These are phyloP conservation scores for Nannochloropsis oceanica DNA, from an alignment of 108 stramenopile genomes.

Conservation along the genomic window DNA sequence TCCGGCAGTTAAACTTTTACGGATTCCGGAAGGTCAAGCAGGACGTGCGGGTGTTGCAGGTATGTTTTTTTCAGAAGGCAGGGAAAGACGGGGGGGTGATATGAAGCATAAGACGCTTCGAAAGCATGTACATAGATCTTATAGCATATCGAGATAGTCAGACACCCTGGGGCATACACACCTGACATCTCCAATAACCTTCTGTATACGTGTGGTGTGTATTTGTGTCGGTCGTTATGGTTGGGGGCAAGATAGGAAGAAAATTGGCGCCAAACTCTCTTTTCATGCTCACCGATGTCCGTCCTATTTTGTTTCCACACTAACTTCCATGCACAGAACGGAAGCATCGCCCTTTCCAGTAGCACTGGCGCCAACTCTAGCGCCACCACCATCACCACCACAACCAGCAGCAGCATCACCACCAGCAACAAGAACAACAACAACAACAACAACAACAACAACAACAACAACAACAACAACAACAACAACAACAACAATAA, in stretches of 20 bases:
- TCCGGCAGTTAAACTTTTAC: slow-evolving; percentile 43
- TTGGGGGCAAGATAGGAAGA: too few species aligned
- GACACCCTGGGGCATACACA: too few species aligned
- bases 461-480: background rate
- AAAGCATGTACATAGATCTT: too few species aligned
- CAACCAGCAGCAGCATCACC: too few species aligned
- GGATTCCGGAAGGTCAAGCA: slow-evolving; percentile 39
- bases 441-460: background rate
- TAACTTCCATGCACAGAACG: background rate
- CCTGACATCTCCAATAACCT: too few species aligned
- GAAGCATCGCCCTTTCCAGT: background rate
- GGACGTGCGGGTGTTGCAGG: background rate
- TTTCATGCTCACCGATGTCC: too few species aligned
- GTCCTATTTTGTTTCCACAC: too few species aligned
- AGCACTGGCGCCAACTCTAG: background rate
- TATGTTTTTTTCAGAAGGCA: background rate
- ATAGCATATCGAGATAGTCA: background rate
- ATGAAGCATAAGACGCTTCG: too few species aligned
- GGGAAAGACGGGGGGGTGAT: background rate
- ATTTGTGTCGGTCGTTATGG: too few species aligned
- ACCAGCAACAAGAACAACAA: too few species aligned
- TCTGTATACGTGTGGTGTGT: too few species aligned
- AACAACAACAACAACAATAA: background rate
- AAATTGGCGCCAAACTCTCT: too few species aligned
- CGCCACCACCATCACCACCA: background rate